Base-by-base conservation (phyloP, 371 early-diverging fungal genomes). In the Syncephalis plumigaleata region DNA sequence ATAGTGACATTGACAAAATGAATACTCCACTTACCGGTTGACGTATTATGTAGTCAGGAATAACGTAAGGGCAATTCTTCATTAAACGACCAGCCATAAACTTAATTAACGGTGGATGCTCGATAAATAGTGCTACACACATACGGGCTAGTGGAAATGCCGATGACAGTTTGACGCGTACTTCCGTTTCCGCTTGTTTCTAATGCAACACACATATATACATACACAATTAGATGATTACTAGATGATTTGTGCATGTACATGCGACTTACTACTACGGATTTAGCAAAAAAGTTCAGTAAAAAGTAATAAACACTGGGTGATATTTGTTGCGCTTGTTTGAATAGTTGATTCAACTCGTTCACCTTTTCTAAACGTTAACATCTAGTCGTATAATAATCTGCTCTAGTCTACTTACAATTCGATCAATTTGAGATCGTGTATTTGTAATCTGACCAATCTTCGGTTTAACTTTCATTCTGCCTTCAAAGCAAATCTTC, bases 131-230 rank as follows among this genome's bases (percentile, higher is more conserved):
- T 4, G 18, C 24, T 18, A 43, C 43, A 17, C 18, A 9, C 18
- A 43, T 24, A 11, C 43, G 43, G 1, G 43, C 43, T 22, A 43
- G 43, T 11, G 43, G 43, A 22, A 22, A 43, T 7, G 43, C 43
- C 9, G 43, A 22, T 13, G 43, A 43, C 11, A 22, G 21, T 22
- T 43, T 43, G 43, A 43, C 43, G 21, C 22, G 18, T 20, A 43
- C 43, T 24, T 43, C 43, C 13, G 43, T 43, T 22, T 43, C 43
- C 13, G 43, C 43, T 43, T 43, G 43, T 13, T 43, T 24, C 43
- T 43, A 40, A 3, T 3, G 3, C 7, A 15, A 3, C n/a, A 7
- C 40, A 18, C 8, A 13, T 40, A 16, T 40, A 18, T 18, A 21
- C n/a, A 40, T 40, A 9, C 11, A 37, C 37, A 11, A 9, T 37